Percentiles rank a stretch among this genome's conserved stretches.
phyloP scores from a whole-genome alignment of 1,284 basidiomycete species.

The Apiotrichum mycotoxinovorans region DNA sequence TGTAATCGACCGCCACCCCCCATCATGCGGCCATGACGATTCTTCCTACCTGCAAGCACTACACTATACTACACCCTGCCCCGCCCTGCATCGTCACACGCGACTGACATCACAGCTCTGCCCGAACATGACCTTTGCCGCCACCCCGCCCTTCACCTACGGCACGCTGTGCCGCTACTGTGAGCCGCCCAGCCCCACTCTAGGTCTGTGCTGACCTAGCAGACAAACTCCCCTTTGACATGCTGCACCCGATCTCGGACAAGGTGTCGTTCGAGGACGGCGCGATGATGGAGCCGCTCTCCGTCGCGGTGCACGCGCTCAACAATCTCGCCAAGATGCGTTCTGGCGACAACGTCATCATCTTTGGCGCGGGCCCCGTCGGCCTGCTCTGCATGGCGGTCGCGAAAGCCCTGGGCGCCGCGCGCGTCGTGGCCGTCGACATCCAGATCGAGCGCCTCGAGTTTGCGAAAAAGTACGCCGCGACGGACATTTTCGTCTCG shows the following conservation, averaged over 20 bases:
- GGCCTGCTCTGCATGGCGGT: constrained; percentile 84
- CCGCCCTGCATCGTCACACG: no score
- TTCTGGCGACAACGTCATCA: constrained; percentile 64
- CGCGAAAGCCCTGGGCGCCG: constrained; percentile 81
- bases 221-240: constrained; percentile 37
- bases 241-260: constrained; percentile 45
- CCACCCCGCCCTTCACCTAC: constrained; percentile 45
- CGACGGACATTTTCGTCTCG: constrained; percentile 75
- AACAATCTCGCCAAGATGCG: constrained; percentile 69
- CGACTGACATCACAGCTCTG: constrained; percentile 43
- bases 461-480: constrained; percentile 83
- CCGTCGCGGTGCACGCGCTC: constrained; percentile 87
- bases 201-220: not conserved
- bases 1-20: no score
- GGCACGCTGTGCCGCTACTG: constrained; percentile 48
- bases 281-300: constrained; percentile 80
- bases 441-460: constrained; percentile 75
- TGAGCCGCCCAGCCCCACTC: constrained; percentile 10
- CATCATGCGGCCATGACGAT: no score
- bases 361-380: constrained; percentile 86
- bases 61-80: no score
- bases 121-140: constrained; percentile 42
- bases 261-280: constrained; percentile 52
- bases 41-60: no score
- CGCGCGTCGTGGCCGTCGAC: constrained; percentile 74